Percentiles rank a stretch among this genome's conserved stretches.
phyloP scores from a whole-genome alignment of 495 filamentous ascomycete genomes.

The Hyaloscypha hepaticicola region DNA sequence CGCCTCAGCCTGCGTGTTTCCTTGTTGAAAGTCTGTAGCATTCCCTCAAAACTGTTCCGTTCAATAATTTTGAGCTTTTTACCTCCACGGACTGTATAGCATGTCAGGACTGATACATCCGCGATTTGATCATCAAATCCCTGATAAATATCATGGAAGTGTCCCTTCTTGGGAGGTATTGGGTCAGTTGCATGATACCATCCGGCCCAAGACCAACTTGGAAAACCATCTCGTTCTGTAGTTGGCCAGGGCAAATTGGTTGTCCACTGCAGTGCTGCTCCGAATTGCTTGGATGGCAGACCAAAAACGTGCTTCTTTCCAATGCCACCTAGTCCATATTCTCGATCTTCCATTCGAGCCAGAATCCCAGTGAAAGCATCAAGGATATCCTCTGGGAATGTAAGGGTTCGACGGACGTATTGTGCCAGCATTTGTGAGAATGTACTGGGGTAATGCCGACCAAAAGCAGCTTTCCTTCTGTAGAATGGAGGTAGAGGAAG shows the following conservation, averaged over 20 bases:
- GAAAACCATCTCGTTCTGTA: not conserved
- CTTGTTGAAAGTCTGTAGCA: not conserved
- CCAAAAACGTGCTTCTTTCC: not conserved
- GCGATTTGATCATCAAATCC: not conserved
- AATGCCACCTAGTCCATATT: not conserved
- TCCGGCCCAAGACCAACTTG: slow-evolving; percentile 5
- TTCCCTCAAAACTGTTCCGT: not conserved
- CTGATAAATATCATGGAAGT: slow-evolving; percentile 5
- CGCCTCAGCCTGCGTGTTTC: not conserved
- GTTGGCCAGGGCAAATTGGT: not conserved
- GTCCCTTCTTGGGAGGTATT: not conserved
- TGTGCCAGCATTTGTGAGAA: not conserved
- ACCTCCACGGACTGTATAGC: not conserved
- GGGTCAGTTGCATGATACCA: not conserved
- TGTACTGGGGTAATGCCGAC: not conserved
- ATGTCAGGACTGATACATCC: slow-evolving; percentile 2
- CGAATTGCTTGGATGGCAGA: not conserved
- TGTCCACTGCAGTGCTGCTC: not conserved
- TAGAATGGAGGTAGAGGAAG: not conserved
- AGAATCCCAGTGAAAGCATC: not conserved
- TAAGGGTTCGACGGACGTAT: not conserved
- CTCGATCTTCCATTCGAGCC: not conserved
- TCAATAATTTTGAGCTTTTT: not conserved
- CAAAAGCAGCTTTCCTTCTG: not conserved
- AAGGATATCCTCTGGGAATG: not conserved